Conservation (phyloP, 164 flowering plant genomes). For the Stephania japonica region DNA sequence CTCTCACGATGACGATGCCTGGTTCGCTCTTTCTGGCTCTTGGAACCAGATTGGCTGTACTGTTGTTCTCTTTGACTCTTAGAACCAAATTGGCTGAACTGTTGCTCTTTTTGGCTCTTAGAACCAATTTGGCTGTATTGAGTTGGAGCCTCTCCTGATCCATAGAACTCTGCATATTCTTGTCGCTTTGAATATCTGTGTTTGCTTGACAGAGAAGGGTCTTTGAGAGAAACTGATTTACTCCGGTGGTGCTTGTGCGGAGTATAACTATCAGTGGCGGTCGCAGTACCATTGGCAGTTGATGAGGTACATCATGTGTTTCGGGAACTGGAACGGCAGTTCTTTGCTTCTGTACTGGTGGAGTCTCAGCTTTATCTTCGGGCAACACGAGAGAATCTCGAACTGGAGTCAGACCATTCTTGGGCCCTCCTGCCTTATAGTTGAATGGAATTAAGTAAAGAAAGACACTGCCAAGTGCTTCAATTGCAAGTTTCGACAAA, state of each 20-base stretch:
- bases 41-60: constrained; percentile 28
- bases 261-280: constrained; percentile 30
- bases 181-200: constrained; percentile 73
- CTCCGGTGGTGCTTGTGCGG: constrained; percentile 56
- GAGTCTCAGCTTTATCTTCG: constrained; percentile 55
- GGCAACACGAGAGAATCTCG: constrained; percentile 76
- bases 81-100: background rate
- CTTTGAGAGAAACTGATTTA: constrained; percentile 53
- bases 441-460: constrained; percentile 40
- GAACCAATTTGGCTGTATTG: constrained; percentile 35
- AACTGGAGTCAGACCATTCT: constrained; percentile 61
- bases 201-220: constrained; percentile 60
- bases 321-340: constrained; percentile 51
- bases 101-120: constrained; percentile 60
- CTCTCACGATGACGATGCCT: constrained; percentile 69
- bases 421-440: constrained; percentile 26
- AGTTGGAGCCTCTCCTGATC: constrained; percentile 53
- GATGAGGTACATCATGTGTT: constrained; percentile 27
- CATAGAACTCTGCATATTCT: constrained; percentile 65
- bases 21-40: constrained; percentile 23
- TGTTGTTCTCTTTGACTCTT: constrained; percentile 20
- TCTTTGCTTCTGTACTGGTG: constrained; percentile 45
- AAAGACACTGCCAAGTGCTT: constrained; percentile 36
- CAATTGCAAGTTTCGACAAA: constrained; percentile 53
- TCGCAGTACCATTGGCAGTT: background rate